Conservation (phyloP, 2,329 filamentous ascomycete genomes). For the Arthroderma sp. region DNA sequence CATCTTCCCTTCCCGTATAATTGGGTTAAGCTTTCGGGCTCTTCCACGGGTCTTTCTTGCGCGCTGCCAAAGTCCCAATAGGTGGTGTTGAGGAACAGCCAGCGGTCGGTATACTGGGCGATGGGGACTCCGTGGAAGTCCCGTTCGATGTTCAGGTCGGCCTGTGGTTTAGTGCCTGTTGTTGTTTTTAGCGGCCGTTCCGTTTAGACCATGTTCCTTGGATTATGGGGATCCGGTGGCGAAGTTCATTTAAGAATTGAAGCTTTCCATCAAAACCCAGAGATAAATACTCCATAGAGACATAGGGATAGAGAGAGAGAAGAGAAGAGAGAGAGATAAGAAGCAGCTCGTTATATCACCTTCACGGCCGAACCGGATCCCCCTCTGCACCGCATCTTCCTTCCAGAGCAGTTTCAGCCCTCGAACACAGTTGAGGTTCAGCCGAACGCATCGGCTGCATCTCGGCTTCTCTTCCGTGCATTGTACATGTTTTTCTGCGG, state of each 20-base stretch:
- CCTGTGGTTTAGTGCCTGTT: constrained; percentile 1
- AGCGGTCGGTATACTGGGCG: constrained; percentile 14
- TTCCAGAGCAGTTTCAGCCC: constrained; percentile 21
- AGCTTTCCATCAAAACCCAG: background rate
- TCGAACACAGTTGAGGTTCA: constrained; percentile 18
- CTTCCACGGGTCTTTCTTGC: background rate
- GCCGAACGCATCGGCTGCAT: constrained; percentile 21
- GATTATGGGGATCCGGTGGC: background rate
- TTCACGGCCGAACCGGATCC: constrained; percentile 19
- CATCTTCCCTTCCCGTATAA: background rate
- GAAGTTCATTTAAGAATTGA: background rate
- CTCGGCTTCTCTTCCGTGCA: constrained; percentile 23
- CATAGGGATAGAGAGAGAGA: no score
- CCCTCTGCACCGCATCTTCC: constrained; percentile 24
- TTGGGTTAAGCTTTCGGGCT: background rate
- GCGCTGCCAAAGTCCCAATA: constrained; percentile 14
- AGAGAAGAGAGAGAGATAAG: background rate
- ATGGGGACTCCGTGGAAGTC: constrained; percentile 8
- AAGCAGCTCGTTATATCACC: constrained; percentile 10
- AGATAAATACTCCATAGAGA: no score
- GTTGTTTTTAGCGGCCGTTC: constrained; percentile 4
- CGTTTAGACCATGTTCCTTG: constrained; percentile 1
- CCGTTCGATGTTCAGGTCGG: background rate
- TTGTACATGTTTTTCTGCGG: constrained; percentile 21
- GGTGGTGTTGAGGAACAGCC: constrained; percentile 21